Evolutionary conservation across 2,329 filamentous ascomycete species (phyloP).

Genomic region (Microsporum ferrugineum): DNA sequence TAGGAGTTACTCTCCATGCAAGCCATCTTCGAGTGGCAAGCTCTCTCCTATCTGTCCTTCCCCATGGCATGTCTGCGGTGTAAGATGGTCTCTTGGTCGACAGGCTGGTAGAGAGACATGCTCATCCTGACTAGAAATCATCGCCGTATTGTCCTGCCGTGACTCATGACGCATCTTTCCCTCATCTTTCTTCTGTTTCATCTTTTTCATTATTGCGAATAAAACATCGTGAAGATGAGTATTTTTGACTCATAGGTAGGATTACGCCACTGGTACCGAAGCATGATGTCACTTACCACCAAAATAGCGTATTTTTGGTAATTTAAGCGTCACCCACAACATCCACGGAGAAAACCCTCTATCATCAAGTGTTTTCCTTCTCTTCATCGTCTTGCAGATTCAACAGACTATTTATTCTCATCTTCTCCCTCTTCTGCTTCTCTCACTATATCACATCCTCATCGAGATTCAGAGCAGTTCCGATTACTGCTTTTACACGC

Average conservation of each 20-base stretch:
- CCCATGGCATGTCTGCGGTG: no score
- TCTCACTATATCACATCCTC: not conserved
- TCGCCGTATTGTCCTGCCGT: not conserved
- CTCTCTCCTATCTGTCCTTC: no score
- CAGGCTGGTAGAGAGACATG: no score
- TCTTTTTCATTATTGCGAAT: not conserved
- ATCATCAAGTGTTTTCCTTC: not conserved
- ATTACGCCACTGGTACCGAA: not conserved
- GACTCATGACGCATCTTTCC: not conserved
- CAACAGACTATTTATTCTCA: not conserved
- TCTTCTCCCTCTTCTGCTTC: not conserved
- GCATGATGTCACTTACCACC: slow-evolving; percentile 1
- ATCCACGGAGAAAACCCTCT: not conserved
- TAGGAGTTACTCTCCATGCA: no score
- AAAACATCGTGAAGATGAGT: not conserved
- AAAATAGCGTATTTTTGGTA: not conserved
- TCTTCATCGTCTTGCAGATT: not conserved
- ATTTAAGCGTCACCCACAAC: slow-evolving; percentile 1
- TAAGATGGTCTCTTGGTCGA: no score
- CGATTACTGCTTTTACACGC: not conserved
- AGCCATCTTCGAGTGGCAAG: no score
- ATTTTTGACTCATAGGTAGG: not conserved
- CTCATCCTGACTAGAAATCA: no score
- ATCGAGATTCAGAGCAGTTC: not conserved
- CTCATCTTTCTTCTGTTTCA: not conserved